Percentiles rank a stretch among this genome's conserved stretches.
Conservation (phyloP, 1,284 basidiomycete genomes). For the Chalciporus sp. region DNA sequence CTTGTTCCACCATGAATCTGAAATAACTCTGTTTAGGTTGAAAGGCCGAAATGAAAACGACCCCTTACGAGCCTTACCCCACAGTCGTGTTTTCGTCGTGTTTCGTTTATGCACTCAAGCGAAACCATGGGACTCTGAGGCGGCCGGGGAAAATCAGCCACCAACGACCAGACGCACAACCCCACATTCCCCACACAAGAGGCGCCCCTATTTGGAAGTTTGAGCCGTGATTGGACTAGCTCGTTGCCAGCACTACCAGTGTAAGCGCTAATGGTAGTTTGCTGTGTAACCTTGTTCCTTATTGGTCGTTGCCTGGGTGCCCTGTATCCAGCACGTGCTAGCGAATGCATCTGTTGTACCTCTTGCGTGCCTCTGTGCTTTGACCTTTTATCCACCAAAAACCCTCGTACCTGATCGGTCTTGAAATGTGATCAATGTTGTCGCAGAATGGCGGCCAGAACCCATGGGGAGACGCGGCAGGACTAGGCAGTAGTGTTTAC, state of each 20-base stretch:
- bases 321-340: too few relatives aligned
- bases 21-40: neutral
- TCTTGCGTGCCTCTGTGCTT: too few relatives aligned
- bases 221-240: slow-evolving; percentile 4
- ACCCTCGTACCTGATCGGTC: neutral
- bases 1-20: neutral
- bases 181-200: slow-evolving; percentile 12
- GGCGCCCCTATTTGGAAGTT: neutral
- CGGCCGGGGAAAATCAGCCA: slow-evolving; percentile 20
- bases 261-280: neutral
- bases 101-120: neutral
- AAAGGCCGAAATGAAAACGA: slow-evolving; percentile 6
- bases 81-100: slow-evolving; percentile 15
- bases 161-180: slow-evolving; percentile 9
- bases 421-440: neutral
- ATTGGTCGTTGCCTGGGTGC: neutral
- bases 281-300: neutral
- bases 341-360: too few relatives aligned
- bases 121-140: slow-evolving; percentile 1
- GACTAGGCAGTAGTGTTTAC: too few relatives aligned
- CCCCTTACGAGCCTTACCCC: slow-evolving; percentile 20
- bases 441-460: too few relatives aligned
- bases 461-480: too few relatives aligned
- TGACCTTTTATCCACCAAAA: too few relatives aligned
- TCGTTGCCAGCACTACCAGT: neutral